These are phyloP conservation scores for Syzygium aqueum DNA, from an alignment of 345 rosid species.

Conservation along the genomic window DNA sequence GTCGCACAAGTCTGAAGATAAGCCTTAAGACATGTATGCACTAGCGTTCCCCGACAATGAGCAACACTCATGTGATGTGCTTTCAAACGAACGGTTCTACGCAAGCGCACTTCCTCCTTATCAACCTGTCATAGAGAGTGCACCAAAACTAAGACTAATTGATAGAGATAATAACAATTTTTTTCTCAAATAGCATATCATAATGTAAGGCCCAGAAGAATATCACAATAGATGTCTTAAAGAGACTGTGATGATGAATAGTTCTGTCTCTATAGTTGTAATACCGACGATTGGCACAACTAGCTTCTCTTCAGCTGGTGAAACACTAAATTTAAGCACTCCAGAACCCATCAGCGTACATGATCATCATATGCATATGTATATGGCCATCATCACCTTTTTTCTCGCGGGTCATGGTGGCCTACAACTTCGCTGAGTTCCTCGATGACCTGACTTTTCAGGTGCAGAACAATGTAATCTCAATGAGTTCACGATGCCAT, in stretches of 20 bases:
- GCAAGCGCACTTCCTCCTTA: constrained; percentile 88
- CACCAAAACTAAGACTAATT: constrained; percentile 8
- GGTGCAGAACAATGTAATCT: constrained; percentile 33
- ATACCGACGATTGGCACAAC: background rate
- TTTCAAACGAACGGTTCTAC: constrained; percentile 75
- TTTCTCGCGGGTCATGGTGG: constrained; percentile 32
- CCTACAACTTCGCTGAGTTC: constrained; percentile 34
- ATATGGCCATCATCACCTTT: too few relatives aligned
- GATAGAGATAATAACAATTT: background rate
- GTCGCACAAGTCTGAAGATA: background rate
- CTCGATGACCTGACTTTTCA: constrained; percentile 32
- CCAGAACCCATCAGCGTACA: background rate
- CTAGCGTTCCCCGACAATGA: background rate
- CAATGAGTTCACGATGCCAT: constrained; percentile 62
- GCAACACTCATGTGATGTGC: constrained; percentile 65
- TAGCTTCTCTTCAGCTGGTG: background rate
- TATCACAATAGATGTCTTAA: background rate
- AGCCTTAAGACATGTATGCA: background rate
- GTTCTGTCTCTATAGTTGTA: background rate
- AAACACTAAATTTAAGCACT: background rate
- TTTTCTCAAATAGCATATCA: background rate
- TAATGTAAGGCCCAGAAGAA: background rate
- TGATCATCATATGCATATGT: too few relatives aligned
- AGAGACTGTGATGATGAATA: background rate
- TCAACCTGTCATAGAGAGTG: constrained; percentile 55